These are phyloP conservation scores for Domatiomyces globalis DNA, from an alignment of 2,329 filamentous ascomycete genomes.

Conservation along the genomic window DNA sequence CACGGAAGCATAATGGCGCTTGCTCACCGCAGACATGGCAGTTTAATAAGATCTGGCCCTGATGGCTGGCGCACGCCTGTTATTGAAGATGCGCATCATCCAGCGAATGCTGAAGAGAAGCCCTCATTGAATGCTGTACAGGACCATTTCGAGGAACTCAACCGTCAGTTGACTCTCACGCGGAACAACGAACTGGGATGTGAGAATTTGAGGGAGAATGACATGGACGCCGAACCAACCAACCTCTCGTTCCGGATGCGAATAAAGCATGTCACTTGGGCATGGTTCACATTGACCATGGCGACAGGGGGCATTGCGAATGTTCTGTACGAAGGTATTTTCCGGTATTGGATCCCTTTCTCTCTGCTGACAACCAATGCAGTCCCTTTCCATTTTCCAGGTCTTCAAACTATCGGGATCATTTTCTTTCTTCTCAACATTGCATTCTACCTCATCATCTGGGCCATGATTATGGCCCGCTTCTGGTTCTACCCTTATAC, in stretches of 20 bases:
- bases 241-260: slow-evolving; percentile 28
- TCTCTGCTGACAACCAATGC: not conserved
- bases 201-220: not conserved
- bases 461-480: slow-evolving; percentile 47
- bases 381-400: slow-evolving; percentile 41
- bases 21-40: not conserved
- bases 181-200: not conserved
- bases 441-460: slow-evolving; percentile 48
- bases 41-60: not conserved
- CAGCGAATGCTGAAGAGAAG: not conserved
- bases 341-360: slow-evolving; percentile 2
- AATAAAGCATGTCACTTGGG: slow-evolving; percentile 57
- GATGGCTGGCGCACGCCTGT: slow-evolving; percentile 33
- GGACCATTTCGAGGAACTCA: not conserved
- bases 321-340: slow-evolving; percentile 42
- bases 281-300: slow-evolving; percentile 61
- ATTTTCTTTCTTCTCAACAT: slow-evolving; percentile 52
- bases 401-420: slow-evolving; percentile 45
- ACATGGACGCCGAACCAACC: not conserved
- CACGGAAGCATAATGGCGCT: slow-evolving; percentile 3
- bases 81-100: slow-evolving; percentile 29
- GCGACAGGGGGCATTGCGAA: slow-evolving; percentile 48
- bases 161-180: not conserved
- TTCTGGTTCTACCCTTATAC: slow-evolving; percentile 58
- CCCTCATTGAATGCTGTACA: not conserved